Percentiles rank a stretch among this genome's conserved stretches.
Evolutionary conservation across 306 rosid genomes (phyloP).

Genomic region (Oxytropis ochrocephala): DNA sequence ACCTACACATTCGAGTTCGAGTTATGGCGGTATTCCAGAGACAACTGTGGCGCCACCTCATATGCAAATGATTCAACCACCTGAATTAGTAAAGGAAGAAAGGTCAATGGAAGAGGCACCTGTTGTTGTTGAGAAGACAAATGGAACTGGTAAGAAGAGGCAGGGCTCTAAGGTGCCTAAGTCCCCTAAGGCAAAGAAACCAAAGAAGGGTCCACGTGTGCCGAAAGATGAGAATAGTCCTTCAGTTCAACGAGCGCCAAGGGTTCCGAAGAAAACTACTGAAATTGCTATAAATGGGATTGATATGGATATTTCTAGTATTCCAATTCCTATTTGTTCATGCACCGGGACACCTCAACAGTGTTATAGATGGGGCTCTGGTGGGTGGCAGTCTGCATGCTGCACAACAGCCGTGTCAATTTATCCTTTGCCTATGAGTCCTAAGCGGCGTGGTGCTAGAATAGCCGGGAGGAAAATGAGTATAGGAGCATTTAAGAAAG

Average conservation of each 20-base stretch:
- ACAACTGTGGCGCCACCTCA: conserved; percentile 57
- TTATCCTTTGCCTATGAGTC: conserved; percentile 95
- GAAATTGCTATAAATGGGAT: conserved; percentile 80
- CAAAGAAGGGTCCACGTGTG: conserved; percentile 54
- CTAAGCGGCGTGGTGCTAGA: conserved; percentile 94
- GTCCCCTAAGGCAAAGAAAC: conserved; percentile 72
- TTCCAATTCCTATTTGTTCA: conserved; percentile 88
- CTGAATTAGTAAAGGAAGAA: conserved; percentile 55
- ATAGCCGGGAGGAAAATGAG: conserved; percentile 99
- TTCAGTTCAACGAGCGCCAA: conserved; percentile 60
- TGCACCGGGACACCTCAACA: conserved; percentile 91
- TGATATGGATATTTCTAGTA: conserved; percentile 73
- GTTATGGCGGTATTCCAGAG: conserved; percentile 47
- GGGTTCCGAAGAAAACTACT: conserved; percentile 68
- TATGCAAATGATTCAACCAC: conserved; percentile 59
- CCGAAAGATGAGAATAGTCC: conserved; percentile 54
- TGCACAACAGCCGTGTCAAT: conserved; percentile 79
- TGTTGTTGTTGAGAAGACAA: conserved; percentile 42
- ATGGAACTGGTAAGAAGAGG: conserved; percentile 59
- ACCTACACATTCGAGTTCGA: conserved; percentile 57
- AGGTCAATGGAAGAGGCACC: conserved; percentile 50
- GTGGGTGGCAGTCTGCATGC: conserved; percentile 99
- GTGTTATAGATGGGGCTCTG: conserved; percentile 96
- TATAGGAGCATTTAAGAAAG: conserved; percentile 98
- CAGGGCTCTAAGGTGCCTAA: conserved; percentile 59